Evolutionary conservation across 2,329 filamentous ascomycete species (phyloP).

Genomic region (Colletotrichum noveboracense): DNA sequence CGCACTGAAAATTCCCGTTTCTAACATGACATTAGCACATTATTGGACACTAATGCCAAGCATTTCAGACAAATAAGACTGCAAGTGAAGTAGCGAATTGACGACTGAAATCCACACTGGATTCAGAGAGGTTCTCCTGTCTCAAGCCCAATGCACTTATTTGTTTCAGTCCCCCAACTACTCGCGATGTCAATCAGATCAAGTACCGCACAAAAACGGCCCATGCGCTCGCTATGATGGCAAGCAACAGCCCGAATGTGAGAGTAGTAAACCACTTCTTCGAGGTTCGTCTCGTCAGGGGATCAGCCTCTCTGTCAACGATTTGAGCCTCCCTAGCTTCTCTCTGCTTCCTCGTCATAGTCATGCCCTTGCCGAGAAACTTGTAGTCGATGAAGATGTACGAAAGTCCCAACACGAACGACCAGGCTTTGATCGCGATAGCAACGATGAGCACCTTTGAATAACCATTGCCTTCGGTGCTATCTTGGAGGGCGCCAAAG

Average conservation of each 20-base stretch:
- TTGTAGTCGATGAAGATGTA: slow-evolving; percentile 27
- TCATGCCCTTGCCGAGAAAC: slow-evolving; percentile 24
- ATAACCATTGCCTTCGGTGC: slow-evolving; percentile 24
- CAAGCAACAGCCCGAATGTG: slow-evolving; percentile 17
- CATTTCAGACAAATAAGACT: neutral
- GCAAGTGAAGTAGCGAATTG: neutral
- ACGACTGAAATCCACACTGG: neutral
- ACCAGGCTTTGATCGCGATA: slow-evolving; percentile 25
- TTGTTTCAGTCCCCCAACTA: neutral
- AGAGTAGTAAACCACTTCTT: slow-evolving; percentile 16
- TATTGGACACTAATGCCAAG: neutral
- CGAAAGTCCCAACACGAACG: slow-evolving; percentile 19
- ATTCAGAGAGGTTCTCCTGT: neutral
- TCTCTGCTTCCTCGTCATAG: slow-evolving; percentile 23
- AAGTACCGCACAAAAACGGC: slow-evolving; percentile 25
- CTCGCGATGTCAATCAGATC: neutral
- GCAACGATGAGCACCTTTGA: slow-evolving; percentile 21
- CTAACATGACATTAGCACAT: neutral
- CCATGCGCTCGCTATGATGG: slow-evolving; percentile 24
- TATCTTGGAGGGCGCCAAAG: slow-evolving; percentile 27
- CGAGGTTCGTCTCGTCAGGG: slow-evolving; percentile 22
- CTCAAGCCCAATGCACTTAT: neutral
- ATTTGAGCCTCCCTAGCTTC: slow-evolving; percentile 22
- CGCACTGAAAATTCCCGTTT: neutral
- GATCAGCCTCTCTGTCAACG: slow-evolving; percentile 18